These are phyloP conservation scores for Plasmodium gallinaceum DNA, from an alignment of 169 alveolate species.

Conservation along the genomic window DNA sequence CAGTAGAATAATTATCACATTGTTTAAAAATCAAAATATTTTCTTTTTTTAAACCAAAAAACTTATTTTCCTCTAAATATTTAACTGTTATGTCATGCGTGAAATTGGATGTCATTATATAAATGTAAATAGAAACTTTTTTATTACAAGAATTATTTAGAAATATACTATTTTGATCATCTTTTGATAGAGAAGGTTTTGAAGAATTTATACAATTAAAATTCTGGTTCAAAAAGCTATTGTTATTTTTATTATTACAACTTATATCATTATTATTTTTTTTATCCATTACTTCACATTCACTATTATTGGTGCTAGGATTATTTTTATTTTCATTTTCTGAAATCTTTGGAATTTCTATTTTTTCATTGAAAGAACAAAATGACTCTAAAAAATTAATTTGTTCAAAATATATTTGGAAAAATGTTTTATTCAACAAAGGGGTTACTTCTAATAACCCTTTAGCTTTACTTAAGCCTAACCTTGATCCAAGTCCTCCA, in stretches of 20 bases:
- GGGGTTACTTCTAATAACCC: slow-evolving; percentile 81
- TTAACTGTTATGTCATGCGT: slow-evolving; percentile 76
- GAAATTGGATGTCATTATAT: slow-evolving; percentile 81
- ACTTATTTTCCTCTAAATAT: slow-evolving; percentile 73
- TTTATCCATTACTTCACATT: not conserved
- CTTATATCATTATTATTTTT: not conserved
- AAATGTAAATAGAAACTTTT: slow-evolving; percentile 47
- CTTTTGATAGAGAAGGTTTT: not conserved
- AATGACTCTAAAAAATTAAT: slow-evolving; percentile 56
- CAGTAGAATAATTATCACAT: slow-evolving; percentile 65
- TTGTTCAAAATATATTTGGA: slow-evolving; percentile 82
- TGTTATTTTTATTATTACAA: not conserved
- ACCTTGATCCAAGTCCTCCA: slow-evolving; percentile 84
- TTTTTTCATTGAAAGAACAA: slow-evolving; percentile 15
- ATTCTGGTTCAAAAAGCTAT: not conserved
- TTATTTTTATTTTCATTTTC: too few relatives aligned
- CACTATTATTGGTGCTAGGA: not conserved
- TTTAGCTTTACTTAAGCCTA: slow-evolving; percentile 77
- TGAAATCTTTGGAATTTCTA: not conserved
- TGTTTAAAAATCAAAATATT: slow-evolving; percentile 78
- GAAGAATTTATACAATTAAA: not conserved
- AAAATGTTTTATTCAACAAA: slow-evolving; percentile 78
- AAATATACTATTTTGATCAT: not conserved
- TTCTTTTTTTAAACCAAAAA: slow-evolving; percentile 77
- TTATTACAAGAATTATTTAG: not conserved